Base-by-base conservation (phyloP, 2,329 filamentous ascomycete genomes). In the Didymella keratinophila region DNA sequence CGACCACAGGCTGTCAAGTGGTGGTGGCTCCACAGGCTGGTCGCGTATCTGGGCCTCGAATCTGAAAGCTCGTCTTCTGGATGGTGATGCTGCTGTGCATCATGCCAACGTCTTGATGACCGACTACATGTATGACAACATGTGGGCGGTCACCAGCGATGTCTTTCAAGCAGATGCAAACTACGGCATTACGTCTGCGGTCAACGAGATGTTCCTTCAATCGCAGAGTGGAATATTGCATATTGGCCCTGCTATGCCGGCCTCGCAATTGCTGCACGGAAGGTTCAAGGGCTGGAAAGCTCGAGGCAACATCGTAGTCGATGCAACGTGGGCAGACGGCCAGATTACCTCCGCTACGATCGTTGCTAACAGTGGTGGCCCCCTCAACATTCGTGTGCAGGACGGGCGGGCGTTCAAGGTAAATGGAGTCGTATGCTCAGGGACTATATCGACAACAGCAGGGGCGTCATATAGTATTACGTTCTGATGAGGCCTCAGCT, bases 191-290 rank as follows among this genome's bases (percentile, higher is more conserved):
- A 43, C 41, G 3, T 49, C 46, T 28, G 45, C 30, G 11, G 45
- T 48, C 12, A 36, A 48, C 7, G 45, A 48, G 11, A 48, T 48
- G 45, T 36, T 48, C 14, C n/a, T 39, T 4, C 36, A 39, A 6
- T 39, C 36, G 8, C 30, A 48, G 9, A 48, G 20, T 10, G 45
- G 45, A 16, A 20, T 48, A 4, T 28, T 48, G 30, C 45, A 48
- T n/a, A 36, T 48, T 16, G 45, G 45, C 16, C 28, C 30, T 23
- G 34, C 34, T n/a, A 39, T 49, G 34, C 46, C 46, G 7, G 28
- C 46, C 3, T n/a, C 46, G 10, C 34, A 34, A 20, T 14, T 49
- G 46, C 34, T 37, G 21, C 34, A 49, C 3, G 32, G 46, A 20
- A 39, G 14, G 6, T 37, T 49, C 14, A 37, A 11, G 2, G 46